Evolutionary conservation across 1,284 basidiomycete genomes (phyloP).

Genomic region (Ustilago esculenta): DNA sequence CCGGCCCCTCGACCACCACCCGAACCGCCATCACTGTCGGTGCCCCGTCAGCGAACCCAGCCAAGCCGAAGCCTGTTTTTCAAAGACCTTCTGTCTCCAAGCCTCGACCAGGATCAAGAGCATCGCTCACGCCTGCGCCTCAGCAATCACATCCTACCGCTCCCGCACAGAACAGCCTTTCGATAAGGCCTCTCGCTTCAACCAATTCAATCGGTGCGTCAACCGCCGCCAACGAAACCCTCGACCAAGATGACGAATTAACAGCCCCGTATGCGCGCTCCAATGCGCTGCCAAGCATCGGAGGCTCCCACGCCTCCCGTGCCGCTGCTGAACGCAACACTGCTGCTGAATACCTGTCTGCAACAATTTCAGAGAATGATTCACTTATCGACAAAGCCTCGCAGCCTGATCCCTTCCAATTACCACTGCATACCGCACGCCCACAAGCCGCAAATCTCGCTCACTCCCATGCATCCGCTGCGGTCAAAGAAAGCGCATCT

Average conservation of each 20-base stretch:
- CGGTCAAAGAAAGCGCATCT: constrained; percentile 31
- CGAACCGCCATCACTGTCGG: constrained; percentile 11
- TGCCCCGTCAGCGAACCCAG: constrained; percentile 12
- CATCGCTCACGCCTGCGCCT: constrained; percentile 38
- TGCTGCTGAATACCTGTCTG: background rate
- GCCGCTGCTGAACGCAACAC: background rate
- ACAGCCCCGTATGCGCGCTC: constrained; percentile 1
- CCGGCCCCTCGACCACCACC: constrained; percentile 5
- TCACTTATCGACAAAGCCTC: constrained; percentile 24
- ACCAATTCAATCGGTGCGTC: background rate
- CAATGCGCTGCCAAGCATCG: constrained; percentile 16
- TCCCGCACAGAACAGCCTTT: background rate
- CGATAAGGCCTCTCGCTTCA: background rate
- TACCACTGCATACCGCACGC: constrained; percentile 1
- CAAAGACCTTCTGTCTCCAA: constrained; percentile 35
- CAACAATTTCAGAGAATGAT: background rate
- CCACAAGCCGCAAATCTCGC: background rate
- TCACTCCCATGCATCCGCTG: background rate
- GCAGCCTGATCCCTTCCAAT: constrained; percentile 35
- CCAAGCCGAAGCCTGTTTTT: constrained; percentile 23
- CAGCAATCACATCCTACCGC: constrained; percentile 2
- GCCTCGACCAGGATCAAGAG: constrained; percentile 35
- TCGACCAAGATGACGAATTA: background rate
- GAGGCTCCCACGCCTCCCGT: constrained; percentile 9
- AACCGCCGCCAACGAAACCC: background rate